phyloP scores from a whole-genome alignment of 2,329 filamentous ascomycete species.

The Eutypa lata region DNA sequence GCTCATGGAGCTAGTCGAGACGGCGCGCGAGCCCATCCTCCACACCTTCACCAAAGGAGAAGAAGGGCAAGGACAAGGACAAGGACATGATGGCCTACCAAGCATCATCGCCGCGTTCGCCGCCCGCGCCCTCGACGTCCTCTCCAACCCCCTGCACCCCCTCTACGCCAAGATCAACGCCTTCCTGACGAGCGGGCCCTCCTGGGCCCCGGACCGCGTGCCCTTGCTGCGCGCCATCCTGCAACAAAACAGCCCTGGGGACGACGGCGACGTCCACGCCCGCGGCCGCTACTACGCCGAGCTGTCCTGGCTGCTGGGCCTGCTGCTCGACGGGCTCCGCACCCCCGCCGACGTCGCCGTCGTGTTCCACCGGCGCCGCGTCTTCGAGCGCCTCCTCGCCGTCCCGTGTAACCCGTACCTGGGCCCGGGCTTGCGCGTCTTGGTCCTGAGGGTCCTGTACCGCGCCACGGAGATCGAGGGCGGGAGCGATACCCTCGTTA shows the following conservation, averaged over 20 bases:
- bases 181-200: slow-evolving; percentile 74
- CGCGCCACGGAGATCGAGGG: slow-evolving; percentile 24
- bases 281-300: slow-evolving; percentile 29
- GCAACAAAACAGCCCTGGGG: slow-evolving; percentile 46
- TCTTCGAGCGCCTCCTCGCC: slow-evolving; percentile 50
- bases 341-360: slow-evolving; percentile 23
- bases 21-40: slow-evolving; percentile 51
- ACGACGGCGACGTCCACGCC: slow-evolving; percentile 28
- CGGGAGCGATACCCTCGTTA: slow-evolving; percentile 31
- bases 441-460: slow-evolving; percentile 26
- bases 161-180: slow-evolving; percentile 84
- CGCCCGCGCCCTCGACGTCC: slow-evolving; percentile 63
- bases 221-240: slow-evolving; percentile 65
- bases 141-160: slow-evolving; percentile 73
- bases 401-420: slow-evolving; percentile 26
- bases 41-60: not conserved
- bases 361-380: slow-evolving; percentile 33
- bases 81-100: slow-evolving; percentile 59
- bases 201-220: slow-evolving; percentile 72
- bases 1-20: slow-evolving; percentile 76
- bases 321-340: slow-evolving; percentile 28
- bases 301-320: slow-evolving; percentile 28
- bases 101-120: slow-evolving; percentile 77
- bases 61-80: not conserved
- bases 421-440: slow-evolving; percentile 21